Percentiles rank a stretch among this genome's conserved stretches.
Conservation (phyloP, 305 asterid species). For the Euphrasia arctica region DNA sequence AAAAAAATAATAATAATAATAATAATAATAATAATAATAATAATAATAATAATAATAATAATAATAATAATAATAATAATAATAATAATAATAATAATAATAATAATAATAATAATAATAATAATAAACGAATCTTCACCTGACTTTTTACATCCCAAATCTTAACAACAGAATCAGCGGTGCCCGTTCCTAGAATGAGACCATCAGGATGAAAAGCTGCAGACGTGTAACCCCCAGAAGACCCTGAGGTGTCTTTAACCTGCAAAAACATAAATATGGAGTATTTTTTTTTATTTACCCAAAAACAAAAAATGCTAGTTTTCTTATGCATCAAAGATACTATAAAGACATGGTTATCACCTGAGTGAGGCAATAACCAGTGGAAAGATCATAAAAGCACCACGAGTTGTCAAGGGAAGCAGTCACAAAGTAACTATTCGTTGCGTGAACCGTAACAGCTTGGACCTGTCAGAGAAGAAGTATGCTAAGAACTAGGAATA, state of each 20-base stretch:
- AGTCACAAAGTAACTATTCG: constrained; percentile 82
- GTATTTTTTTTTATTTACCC: constrained; percentile 30
- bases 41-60: too few species aligned
- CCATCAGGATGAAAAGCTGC: constrained; percentile 99
- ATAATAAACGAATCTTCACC: constrained; percentile 36
- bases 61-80: too few species aligned
- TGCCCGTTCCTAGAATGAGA: constrained; percentile 95
- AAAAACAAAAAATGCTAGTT: not conserved
- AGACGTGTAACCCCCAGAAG: constrained; percentile 77
- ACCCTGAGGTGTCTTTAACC: constrained; percentile 75
- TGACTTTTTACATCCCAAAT: constrained; percentile 99
- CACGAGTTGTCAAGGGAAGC: constrained; percentile 94
- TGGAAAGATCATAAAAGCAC: constrained; percentile 91
- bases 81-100: too few species aligned
- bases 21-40: too few species aligned
- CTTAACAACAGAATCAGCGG: constrained; percentile 64
- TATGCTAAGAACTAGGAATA: not conserved
- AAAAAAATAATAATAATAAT: too few species aligned
- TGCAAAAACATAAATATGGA: constrained; percentile 31
- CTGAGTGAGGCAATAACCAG: constrained; percentile 97
- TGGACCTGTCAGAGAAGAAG: constrained; percentile 59
- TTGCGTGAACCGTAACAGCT: constrained; percentile 96
- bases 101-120: not conserved
- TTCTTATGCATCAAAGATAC: constrained; percentile 16
- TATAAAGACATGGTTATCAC: constrained; percentile 33